Base-by-base conservation (phyloP, 345 rosid species). In the Noccaea bulbosa region DNA sequence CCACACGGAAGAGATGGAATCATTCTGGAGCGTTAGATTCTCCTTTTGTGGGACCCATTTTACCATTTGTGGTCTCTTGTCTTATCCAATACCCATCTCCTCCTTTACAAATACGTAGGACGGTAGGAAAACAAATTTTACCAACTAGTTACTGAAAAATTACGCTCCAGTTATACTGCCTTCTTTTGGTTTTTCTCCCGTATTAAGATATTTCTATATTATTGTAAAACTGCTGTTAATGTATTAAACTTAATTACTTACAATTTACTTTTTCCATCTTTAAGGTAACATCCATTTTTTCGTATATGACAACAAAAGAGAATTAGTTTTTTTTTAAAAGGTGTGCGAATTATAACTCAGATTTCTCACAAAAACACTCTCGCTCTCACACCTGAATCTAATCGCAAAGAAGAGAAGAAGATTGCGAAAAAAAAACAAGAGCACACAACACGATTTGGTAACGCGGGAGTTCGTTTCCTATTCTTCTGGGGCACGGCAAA, bases 21-120 rank as follows among this genome's bases (percentile, higher is more conserved):
- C 73, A 61, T 74, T 44, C 11, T 60, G 7, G 49, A 67, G 49
- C 73, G 78, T 74, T 60, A 60, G 78, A 74, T 74, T 61, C 67
- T 52, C 5, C 3, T 43, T 68, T 15, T 34, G 12, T 24, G 43
- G 66, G 63, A 34, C 73, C 67, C 12, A 1, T 48, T 5, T 49
- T 56, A 38, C 60, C 67, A 58, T 65, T 40, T 74, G 67, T 74
- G 62, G 48, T 51, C 40, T 68, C 59, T 61, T 62, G 51, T 75
- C 69, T 74, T 75, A 67, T 67, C 73, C 52, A 45, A 27, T 27
- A 27, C 30, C 30, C 30, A 27, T 27, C 30, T 27, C 17, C 55
- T 39, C 52, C 12, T 54, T 72, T 54, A 40, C 40, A 11, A 5
- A 37, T 56, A 10, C 61, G 61, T 56, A 37, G 4, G 30, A 27